phyloP scores from a whole-genome alignment of 768 basidiomycete genomes.

The Hemileccinum impolitum region DNA sequence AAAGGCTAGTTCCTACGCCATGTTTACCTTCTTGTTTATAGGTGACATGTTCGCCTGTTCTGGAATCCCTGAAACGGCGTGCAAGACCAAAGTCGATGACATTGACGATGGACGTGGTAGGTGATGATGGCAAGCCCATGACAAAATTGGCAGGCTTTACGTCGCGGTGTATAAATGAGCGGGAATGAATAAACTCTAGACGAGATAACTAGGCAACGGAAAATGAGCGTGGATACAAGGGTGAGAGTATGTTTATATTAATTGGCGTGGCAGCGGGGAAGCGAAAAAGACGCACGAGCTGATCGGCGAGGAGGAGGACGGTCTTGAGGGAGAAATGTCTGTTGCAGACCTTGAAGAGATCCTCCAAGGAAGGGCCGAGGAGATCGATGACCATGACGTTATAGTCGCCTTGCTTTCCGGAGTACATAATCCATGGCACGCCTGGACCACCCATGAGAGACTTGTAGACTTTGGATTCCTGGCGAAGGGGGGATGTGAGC shows the following conservation, averaged over 20 bases:
- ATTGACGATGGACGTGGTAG: conserved; percentile 72
- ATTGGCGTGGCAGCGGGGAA: not conserved
- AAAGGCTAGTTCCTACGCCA: conserved; percentile 75
- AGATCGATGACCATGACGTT: conserved; percentile 99
- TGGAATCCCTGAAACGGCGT: conserved; percentile 69
- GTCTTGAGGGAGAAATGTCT: conserved; percentile 94
- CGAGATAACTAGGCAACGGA: conserved; percentile 70
- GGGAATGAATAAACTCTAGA: conserved; percentile 94
- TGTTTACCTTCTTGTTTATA: conserved; percentile 71
- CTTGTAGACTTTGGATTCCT: conserved; percentile 91
- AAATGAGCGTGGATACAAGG: conserved; percentile 21
- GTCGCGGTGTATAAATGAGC: conserved; percentile 93
- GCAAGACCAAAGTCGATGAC: conserved; percentile 89
- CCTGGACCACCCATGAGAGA: conserved; percentile 85
- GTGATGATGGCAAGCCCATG: conserved; percentile 70
- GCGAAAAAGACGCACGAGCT: conserved; percentile 61
- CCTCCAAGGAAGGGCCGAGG: conserved; percentile 85
- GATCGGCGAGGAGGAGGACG: conserved; percentile 89
- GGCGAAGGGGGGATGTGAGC: conserved; percentile 65
- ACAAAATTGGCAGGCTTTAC: conserved; percentile 99
- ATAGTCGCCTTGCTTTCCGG: conserved; percentile 87
- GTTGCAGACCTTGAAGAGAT: conserved; percentile 86
- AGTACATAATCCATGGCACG: conserved; percentile 91
- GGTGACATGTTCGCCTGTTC: conserved; percentile 63
- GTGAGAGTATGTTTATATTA: conserved; percentile 8